Evolutionary conservation across 106 monocot species (phyloP).

Genomic region (Narthecium ossifragum): DNA sequence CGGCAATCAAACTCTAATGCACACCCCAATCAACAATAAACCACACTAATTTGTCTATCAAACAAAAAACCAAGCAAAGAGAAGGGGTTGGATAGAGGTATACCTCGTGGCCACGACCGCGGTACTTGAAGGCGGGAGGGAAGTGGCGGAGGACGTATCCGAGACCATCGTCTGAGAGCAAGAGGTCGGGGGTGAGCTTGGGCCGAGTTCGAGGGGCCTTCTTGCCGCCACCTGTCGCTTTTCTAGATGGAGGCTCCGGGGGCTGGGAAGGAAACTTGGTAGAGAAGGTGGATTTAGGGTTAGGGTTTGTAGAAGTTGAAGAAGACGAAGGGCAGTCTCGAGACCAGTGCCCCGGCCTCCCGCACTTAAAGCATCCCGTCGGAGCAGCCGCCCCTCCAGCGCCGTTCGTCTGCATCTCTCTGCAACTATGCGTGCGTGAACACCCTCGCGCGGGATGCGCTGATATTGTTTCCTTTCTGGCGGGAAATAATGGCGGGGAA

Average conservation of each 20-base stretch:
- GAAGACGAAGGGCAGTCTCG: conserved; percentile 78
- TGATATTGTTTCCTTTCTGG: too few relatives aligned
- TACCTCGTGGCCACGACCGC: conserved; percentile 89
- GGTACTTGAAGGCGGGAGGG: conserved; percentile 71
- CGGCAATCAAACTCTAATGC: not conserved
- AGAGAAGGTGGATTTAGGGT: conserved; percentile 30
- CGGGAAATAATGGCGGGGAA: too few relatives aligned
- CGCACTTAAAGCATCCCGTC: conserved; percentile 95
- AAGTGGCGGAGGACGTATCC: conserved; percentile 92
- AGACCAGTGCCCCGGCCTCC: conserved; percentile 93
- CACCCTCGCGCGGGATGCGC: too few relatives aligned
- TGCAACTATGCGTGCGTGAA: too few relatives aligned
- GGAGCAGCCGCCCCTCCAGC: conserved; percentile 28
- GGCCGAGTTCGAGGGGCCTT: conserved; percentile 60
- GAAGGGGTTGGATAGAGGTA: not conserved
- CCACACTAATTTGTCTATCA: not conserved
- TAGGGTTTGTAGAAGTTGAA: conserved; percentile 53
- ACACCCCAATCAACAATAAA: not conserved
- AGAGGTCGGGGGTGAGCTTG: conserved; percentile 79
- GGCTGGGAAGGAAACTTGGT: not conserved
- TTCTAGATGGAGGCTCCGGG: conserved; percentile 11
- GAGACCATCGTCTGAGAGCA: conserved; percentile 85
- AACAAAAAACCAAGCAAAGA: not conserved
- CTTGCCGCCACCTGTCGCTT: conserved; percentile 21
- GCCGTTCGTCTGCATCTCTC: conserved; percentile 25